phyloP scores from a whole-genome alignment of 352 stramenopile genomes.

The Globisporangium viniferum region DNA sequence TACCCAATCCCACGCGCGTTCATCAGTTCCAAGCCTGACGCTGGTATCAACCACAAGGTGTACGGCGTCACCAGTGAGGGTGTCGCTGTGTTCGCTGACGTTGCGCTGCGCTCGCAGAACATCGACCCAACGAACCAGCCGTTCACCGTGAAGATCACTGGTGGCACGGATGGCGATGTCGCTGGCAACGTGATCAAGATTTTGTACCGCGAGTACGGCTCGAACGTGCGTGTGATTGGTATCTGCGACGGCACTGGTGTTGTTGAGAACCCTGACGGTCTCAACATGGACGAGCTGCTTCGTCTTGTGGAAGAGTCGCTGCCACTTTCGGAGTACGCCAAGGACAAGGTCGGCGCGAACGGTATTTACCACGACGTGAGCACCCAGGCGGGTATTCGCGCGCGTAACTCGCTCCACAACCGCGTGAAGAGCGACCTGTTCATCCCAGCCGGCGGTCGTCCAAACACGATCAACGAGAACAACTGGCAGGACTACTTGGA shows the following conservation, averaged over 20 bases:
- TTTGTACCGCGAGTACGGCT: slow-evolving; percentile 90
- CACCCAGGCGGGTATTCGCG: slow-evolving; percentile 78
- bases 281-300: slow-evolving; percentile 93
- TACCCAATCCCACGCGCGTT: slow-evolving; percentile 82
- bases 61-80: slow-evolving; percentile 84
- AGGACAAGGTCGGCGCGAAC: slow-evolving; percentile 40
- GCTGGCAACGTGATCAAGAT: slow-evolving; percentile 98
- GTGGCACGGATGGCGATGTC: slow-evolving; percentile 96
- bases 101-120: slow-evolving; percentile 69
- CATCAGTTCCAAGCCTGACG: slow-evolving; percentile 83
- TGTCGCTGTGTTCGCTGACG: slow-evolving; percentile 79
- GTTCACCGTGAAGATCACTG: slow-evolving; percentile 88
- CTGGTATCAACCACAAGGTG: slow-evolving; percentile 86
- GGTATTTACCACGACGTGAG: slow-evolving; percentile 84
- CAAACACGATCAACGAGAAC: slow-evolving; percentile 86
- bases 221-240: slow-evolving; percentile 92
- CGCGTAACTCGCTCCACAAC: slow-evolving; percentile 98
- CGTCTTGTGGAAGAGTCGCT: slow-evolving; percentile 91
- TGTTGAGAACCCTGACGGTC: slow-evolving; percentile 93
- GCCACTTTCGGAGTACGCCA: slow-evolving; percentile 81
- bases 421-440: slow-evolving; percentile 87
- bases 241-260: slow-evolving; percentile 92
- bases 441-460: slow-evolving; percentile 75
- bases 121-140: slow-evolving; percentile 72
- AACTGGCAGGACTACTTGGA: slow-evolving; percentile 78